Evolutionary conservation across 192 early-diverging fungal species (phyloP).

Genomic region (Entomortierella parvispora): DNA sequence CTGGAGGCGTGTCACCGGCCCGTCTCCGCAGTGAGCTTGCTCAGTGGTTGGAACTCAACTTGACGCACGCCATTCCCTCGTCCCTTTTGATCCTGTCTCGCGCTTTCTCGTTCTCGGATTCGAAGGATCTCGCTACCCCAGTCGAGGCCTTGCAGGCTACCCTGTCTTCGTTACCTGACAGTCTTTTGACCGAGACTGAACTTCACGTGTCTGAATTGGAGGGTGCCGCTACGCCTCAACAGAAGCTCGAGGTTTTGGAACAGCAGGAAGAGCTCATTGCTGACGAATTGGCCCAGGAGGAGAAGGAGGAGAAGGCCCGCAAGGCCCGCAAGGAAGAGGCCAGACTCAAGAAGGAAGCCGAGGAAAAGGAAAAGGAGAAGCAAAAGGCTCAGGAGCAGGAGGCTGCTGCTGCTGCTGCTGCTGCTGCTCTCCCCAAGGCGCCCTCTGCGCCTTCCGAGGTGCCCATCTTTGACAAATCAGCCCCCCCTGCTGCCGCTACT

Average conservation of each 20-base stretch:
- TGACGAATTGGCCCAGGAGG: conserved; percentile 92
- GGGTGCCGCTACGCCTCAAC: conserved; percentile 91
- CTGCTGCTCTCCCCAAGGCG: not conserved
- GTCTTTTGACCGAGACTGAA: conserved; percentile 88
- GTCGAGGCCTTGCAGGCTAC: conserved; percentile 93
- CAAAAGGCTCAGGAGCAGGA: conserved; percentile 41
- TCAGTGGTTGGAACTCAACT: conserved; percentile 96
- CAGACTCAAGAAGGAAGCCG: conserved; percentile 58
- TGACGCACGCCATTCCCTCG: conserved; percentile 91
- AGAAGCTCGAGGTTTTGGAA: conserved; percentile 92
- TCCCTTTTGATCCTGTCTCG: conserved; percentile 90
- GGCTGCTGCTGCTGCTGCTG: conserved; percentile 10
- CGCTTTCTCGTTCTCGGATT: conserved; percentile 82
- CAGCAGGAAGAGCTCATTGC: conserved; percentile 98
- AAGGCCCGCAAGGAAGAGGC: conserved; percentile 68
- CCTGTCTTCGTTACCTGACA: conserved; percentile 89
- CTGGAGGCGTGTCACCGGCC: conserved; percentile 88
- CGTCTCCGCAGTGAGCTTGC: conserved; percentile 87
- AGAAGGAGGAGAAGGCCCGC: conserved; percentile 69
- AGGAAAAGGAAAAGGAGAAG: conserved; percentile 52
- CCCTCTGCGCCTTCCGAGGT: conserved; percentile 1
- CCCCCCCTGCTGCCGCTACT: conserved; percentile 23
- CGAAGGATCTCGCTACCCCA: conserved; percentile 55
- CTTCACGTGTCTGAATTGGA: conserved; percentile 88
- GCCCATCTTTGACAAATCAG: conserved; percentile 20